A percentile compares a stretch with the other conserved stretches of the same genome.
Conservation (phyloP, 2,329 filamentous ascomycete genomes). For the Karstenula rhodostoma region DNA sequence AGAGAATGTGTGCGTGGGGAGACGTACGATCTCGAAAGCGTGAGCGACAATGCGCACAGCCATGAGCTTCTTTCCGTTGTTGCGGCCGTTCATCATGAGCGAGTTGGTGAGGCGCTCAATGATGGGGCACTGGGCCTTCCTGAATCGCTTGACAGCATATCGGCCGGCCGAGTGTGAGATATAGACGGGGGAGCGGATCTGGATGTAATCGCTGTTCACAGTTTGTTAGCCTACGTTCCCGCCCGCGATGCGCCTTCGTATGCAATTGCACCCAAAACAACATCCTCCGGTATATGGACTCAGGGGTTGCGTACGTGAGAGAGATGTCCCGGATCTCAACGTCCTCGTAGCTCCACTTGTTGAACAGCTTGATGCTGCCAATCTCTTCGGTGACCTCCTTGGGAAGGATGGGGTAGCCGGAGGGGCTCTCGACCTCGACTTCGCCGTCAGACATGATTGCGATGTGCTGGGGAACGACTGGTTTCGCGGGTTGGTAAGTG, state of each 20-base stretch:
- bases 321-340: slow-evolving; percentile 99
- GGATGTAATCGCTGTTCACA: slow-evolving; percentile 90
- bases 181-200: slow-evolving; percentile 99
- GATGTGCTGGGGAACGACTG: slow-evolving; percentile 28
- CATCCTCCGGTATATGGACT: slow-evolving; percentile 17
- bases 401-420: slow-evolving; percentile 82
- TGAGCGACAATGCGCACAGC: slow-evolving; percentile 99
- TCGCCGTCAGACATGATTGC: slow-evolving; percentile 90
- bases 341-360: slow-evolving; percentile 98
- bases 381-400: slow-evolving; percentile 91
- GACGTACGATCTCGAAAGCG: slow-evolving; percentile 97
- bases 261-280: slow-evolving; percentile 23
- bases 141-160: slow-evolving; percentile 99
- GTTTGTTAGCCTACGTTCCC: slow-evolving; percentile 44
- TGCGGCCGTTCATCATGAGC: slow-evolving; percentile 99
- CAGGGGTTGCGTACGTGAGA: slow-evolving; percentile 79
- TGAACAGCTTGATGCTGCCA: slow-evolving; percentile 95
- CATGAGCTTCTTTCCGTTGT: slow-evolving; percentile 99
- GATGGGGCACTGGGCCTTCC: slow-evolving; percentile 99
- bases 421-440: slow-evolving; percentile 85
- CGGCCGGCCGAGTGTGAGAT: slow-evolving; percentile 98
- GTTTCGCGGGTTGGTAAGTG: slow-evolving; percentile 35
- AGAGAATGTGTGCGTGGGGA: background rate
- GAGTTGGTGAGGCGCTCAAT: slow-evolving; percentile 99
- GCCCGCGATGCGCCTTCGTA: slow-evolving; percentile 22